Percentiles rank a stretch among this genome's conserved stretches.
phyloP scores from a whole-genome alignment of 2,329 filamentous ascomycete genomes.

The Xylaria sp. region DNA sequence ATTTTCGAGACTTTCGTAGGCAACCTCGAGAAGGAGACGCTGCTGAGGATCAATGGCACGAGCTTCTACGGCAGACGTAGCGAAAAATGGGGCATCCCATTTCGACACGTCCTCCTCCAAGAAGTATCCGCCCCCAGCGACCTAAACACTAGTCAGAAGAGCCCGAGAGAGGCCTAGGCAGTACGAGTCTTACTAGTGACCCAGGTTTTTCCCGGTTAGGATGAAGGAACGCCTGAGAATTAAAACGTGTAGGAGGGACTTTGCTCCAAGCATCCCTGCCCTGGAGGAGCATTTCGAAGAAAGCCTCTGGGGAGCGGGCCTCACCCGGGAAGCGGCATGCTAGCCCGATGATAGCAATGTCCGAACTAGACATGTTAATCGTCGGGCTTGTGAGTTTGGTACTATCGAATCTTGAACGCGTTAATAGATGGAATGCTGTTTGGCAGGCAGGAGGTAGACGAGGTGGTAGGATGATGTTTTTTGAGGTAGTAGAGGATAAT shows the following conservation, averaged over 20 bases:
- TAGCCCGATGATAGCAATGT: constrained; percentile 23
- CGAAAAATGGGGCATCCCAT: not conserved
- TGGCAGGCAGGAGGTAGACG: not conserved
- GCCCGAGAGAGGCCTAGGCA: too few species aligned
- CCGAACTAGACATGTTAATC: constrained; percentile 14
- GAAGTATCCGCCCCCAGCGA: constrained; percentile 12
- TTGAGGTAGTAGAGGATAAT: not conserved
- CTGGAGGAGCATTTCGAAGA: constrained; percentile 23
- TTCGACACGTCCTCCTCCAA: not conserved
- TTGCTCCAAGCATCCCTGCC: constrained; percentile 20
- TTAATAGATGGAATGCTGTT: constrained; percentile 12
- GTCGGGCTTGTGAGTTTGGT: constrained; percentile 7
- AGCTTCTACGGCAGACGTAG: not conserved
- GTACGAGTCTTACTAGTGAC: constrained; percentile 4
- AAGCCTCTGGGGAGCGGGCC: constrained; percentile 9
- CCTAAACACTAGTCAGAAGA: constrained; percentile 1
- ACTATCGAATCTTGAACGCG: constrained; percentile 14
- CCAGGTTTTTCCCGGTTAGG: constrained; percentile 13
- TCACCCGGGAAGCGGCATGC: constrained; percentile 19
- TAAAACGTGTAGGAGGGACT: constrained; percentile 17
- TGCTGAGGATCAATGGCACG: not conserved
- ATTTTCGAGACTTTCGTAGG: constrained; percentile 6
- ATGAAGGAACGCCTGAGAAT: constrained; percentile 11
- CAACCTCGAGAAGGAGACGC: constrained; percentile 4
- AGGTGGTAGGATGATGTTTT: not conserved